Conservation (phyloP, 768 basidiomycete species). For the Boletus rex-veris region DNA sequence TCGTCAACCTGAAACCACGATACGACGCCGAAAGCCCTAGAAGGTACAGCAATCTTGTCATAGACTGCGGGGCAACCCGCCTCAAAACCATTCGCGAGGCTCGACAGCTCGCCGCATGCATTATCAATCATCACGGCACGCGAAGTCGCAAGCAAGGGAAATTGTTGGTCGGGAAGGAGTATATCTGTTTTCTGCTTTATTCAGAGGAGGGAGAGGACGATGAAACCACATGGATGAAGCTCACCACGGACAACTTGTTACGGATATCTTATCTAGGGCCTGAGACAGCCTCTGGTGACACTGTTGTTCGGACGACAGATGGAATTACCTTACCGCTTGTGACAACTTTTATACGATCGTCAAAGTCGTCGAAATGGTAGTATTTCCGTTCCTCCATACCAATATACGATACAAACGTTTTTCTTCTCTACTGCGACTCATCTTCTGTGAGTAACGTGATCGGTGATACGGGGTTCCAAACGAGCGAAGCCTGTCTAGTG, state of each 20-base stretch:
- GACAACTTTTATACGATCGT: background rate
- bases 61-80: slow-evolving; percentile 5
- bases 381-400: background rate
- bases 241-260: slow-evolving; percentile 1
- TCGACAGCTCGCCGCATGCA: slow-evolving; percentile 3
- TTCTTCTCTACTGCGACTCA: too few species aligned
- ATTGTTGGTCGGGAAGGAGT: background rate
- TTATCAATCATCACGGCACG: slow-evolving; percentile 2
- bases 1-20: background rate
- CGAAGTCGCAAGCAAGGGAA: background rate
- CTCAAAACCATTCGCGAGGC: background rate
- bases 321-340: background rate
- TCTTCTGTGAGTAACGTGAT: too few species aligned
- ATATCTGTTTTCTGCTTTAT: slow-evolving; percentile 8
- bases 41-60: background rate
- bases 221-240: slow-evolving; percentile 2
- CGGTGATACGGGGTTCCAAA: too few species aligned
- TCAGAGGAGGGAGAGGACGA: background rate
- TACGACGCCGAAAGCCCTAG: background rate
- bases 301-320: background rate
- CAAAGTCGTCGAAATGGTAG: too few species aligned
- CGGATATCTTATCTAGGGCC: background rate
- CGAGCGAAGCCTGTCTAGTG: too few species aligned
- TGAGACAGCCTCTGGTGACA: background rate
- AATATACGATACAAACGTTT: background rate